Evolutionary conservation across 2,329 filamentous ascomycete genomes (phyloP), one percentile per base, ranked within the genome.

Genomic region (Aspergillus pseudoglaucus): DNA sequence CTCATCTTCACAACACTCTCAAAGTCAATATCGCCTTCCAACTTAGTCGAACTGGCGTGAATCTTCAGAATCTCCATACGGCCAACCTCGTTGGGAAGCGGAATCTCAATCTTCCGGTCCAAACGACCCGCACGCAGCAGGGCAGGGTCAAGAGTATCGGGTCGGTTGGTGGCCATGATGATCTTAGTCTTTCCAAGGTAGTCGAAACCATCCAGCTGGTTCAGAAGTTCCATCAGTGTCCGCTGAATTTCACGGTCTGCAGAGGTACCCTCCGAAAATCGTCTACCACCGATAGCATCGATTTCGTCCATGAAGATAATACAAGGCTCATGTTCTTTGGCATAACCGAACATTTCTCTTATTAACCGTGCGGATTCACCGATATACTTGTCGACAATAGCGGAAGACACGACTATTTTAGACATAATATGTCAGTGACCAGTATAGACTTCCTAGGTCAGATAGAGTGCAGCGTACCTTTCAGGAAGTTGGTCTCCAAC

Each of bases 291-390:
- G 64, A 98, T 98, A 64, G 93, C 93, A 66, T 98, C 93, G 66
- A 98, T 98, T 74, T 98, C 93, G 78, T 98, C 94, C 93, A 98
- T 98, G 81, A 98, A 98, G 74, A 98, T 98, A 71, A 98, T 98
- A 71, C 93, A 98, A 35, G 93, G 93, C 72, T 98, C 93, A 70
- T 98, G 93, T 70, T 98, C 94, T 74, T 96, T 97, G 62, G 94
- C 93, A 65, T 98, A 98, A 49, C 93, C 94, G 65, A 98, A 98
- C 94, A 98, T 98, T 72, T 98, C 93, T 69, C 93, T 85, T 64
- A 98, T 98, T 57, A 98, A 78, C 57, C 94, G 86, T 33, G 93
- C 93, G 9, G 93, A 98, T 74, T 98, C 93, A 70, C 93, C 93
- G 56, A 98, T 98, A 67, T 98, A 98, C 72, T 98, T 98, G 78